phyloP scores from a whole-genome alignment of 805 yeast genomes.

The Cyberlindnera sargentensis region DNA sequence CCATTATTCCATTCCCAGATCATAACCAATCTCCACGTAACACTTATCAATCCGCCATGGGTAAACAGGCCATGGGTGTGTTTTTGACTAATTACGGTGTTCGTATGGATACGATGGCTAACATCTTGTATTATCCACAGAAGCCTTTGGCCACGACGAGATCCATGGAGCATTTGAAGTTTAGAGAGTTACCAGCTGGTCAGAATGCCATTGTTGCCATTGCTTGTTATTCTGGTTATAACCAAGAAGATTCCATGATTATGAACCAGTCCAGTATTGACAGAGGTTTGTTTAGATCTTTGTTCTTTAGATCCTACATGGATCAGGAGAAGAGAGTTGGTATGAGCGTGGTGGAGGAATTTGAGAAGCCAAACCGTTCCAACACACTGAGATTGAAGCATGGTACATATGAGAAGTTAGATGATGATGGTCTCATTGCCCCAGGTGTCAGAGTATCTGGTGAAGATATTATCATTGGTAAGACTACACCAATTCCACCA shows the following conservation, averaged over 20 bases:
- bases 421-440: slow-evolving; percentile 95
- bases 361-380: slow-evolving; percentile 93
- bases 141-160: slow-evolving; percentile 97
- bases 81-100: slow-evolving; percentile 90
- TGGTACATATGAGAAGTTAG: slow-evolving; percentile 96
- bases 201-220: slow-evolving; percentile 98
- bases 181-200: slow-evolving; percentile 98
- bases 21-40: slow-evolving; percentile 99
- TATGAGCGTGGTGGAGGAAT: slow-evolving; percentile 96
- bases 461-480: slow-evolving; percentile 97
- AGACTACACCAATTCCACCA: slow-evolving; percentile 98
- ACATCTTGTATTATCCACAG: slow-evolving; percentile 94
- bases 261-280: slow-evolving; percentile 98
- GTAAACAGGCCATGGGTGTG: slow-evolving; percentile 99
- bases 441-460: slow-evolving; percentile 99
- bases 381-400: slow-evolving; percentile 94
- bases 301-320: slow-evolving; percentile 96
- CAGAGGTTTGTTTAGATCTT: slow-evolving; percentile 90
- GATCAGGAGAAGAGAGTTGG: slow-evolving; percentile 98
- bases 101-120: slow-evolving; percentile 99
- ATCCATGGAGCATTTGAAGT: slow-evolving; percentile 94
- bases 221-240: slow-evolving; percentile 96
- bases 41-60: slow-evolving; percentile 99
- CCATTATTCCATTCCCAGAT: slow-evolving; percentile 98
- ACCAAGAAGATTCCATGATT: slow-evolving; percentile 99